Evolutionary conservation across 2,329 filamentous ascomycete genomes (phyloP).

Genomic region (Cytospora mali): DNA sequence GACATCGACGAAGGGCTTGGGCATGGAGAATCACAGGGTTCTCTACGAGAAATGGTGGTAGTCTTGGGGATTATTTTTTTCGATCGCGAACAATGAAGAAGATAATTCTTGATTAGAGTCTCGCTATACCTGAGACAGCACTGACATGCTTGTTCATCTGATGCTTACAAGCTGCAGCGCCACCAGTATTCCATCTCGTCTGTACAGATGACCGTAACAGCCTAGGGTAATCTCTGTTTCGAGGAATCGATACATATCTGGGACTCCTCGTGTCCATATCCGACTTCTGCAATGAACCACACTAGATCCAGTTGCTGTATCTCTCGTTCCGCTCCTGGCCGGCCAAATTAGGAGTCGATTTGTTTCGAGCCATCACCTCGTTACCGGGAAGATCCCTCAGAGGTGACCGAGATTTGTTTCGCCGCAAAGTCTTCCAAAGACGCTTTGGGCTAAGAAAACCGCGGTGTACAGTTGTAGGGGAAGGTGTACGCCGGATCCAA

Average conservation of each 20-base stretch:
- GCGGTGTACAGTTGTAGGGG: constrained; percentile 18
- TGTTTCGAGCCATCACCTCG: constrained; percentile 14
- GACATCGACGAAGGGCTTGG: constrained; percentile 35
- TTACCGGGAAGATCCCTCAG: not conserved
- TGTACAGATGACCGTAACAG: not conserved
- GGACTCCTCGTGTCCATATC: constrained; percentile 3
- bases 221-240: not conserved
- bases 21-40: constrained; percentile 35
- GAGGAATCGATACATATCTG: constrained; percentile 6
- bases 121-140: constrained; percentile 1
- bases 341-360: constrained; percentile 17
- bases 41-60: constrained; percentile 46
- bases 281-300: constrained; percentile 25
- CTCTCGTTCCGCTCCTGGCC: constrained; percentile 11
- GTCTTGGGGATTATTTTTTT: not conserved
- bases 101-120: not conserved
- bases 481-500: constrained; percentile 24
- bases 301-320: constrained; percentile 29
- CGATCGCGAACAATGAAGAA: not conserved
- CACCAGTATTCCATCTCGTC: not conserved
- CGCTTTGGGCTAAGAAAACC: constrained; percentile 22
- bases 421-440: constrained; percentile 25
- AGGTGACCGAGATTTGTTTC: constrained; percentile 25
- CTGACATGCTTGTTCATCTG: not conserved
- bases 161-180: not conserved